Percentiles rank a stretch among this genome's conserved stretches.
Evolutionary conservation across 2,329 filamentous ascomycete species (phyloP).

Genomic region (Penicillium frequentans): DNA sequence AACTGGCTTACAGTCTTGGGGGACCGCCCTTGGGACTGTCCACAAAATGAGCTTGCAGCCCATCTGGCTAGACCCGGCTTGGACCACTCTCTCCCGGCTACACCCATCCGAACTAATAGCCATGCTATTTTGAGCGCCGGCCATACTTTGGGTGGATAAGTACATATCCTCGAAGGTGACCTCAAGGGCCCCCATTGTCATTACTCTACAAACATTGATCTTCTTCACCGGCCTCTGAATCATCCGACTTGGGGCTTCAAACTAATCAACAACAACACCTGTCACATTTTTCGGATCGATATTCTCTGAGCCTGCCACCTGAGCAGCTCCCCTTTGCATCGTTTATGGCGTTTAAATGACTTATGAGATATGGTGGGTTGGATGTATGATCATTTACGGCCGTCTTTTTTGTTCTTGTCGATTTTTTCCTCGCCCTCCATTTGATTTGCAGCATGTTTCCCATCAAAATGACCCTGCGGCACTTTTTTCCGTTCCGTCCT

Average conservation of each 20-base stretch:
- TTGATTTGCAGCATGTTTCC: constrained; percentile 16
- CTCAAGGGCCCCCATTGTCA: not conserved
- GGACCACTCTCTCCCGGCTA: constrained; percentile 33
- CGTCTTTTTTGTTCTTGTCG: constrained; percentile 15
- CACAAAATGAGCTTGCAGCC: constrained; percentile 31
- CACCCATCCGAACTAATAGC: constrained; percentile 36
- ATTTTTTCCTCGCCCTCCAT: constrained; percentile 6
- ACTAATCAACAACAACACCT: not conserved
- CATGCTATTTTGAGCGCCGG: constrained; percentile 45
- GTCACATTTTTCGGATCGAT: constrained; percentile 1
- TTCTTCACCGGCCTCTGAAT: not conserved
- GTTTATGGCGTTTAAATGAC: constrained; percentile 33
- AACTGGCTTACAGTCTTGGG: constrained; percentile 84
- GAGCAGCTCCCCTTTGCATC: constrained; percentile 26
- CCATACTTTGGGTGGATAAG: constrained; percentile 36
- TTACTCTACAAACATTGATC: not conserved
- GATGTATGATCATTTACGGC: constrained; percentile 35
- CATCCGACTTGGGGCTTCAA: not conserved
- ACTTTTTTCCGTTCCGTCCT: constrained; percentile 1
- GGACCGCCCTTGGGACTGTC: constrained; percentile 64
- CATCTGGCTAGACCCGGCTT: constrained; percentile 32
- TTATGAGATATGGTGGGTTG: constrained; percentile 31
- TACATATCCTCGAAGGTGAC: not conserved
- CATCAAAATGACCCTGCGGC: constrained; percentile 13
- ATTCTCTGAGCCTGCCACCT: not conserved